Base-by-base conservation (phyloP, 805 yeast genomes). In the Ogataea pignaliae region DNA sequence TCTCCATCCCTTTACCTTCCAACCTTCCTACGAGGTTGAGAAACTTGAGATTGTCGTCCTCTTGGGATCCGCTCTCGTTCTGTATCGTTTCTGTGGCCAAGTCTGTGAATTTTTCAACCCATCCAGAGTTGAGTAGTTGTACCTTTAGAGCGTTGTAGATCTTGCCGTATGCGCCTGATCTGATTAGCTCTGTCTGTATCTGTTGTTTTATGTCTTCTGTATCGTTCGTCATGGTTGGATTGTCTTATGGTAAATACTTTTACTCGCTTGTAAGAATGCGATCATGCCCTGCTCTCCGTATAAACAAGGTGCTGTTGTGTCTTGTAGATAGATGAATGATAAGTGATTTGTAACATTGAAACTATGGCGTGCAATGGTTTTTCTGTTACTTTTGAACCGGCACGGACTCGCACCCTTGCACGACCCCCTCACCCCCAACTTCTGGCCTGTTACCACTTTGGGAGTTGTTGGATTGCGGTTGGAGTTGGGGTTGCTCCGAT, bases 121-220 rank as follows among this genome's bases (percentile, higher is more conserved):
- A 90, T 6, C 97, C 97, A 1, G 83, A 74, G 57, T 85, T 85
- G 41, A 80, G 74, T 10, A 90, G 72, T 55, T 77, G 78, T 43
- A 81, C 72, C 53, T 79, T 79, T 46, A 90, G 66, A 39, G 74
- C 70, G 41, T 76, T 75, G 40, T 84, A 81, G 43, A 88, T 83
- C 72, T 75, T 72, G 48, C 85, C 91, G 63, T 88, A 88, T 64
- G 83, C 85, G 0, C 96, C 97, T 28, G 88, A 76, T 29, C 81
- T 75, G 3, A 88, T 79, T 33, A 88, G 72, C 55, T 80, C 81
- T 45, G 78, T 78, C 54, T 85, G 88, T 37, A 88, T 83, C 55
- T 81, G 79, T 9, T 80, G 71, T 60, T 76, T 76, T 39, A 81
- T 61, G 36, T 59, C 63, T 36, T 52, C 57, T 29, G 34, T 15